A percentile compares a stretch with the other conserved stretches of the same genome.
phyloP scores from a whole-genome alignment of 73 alveolate genomes.

The Vitrella brassicaformis region DNA sequence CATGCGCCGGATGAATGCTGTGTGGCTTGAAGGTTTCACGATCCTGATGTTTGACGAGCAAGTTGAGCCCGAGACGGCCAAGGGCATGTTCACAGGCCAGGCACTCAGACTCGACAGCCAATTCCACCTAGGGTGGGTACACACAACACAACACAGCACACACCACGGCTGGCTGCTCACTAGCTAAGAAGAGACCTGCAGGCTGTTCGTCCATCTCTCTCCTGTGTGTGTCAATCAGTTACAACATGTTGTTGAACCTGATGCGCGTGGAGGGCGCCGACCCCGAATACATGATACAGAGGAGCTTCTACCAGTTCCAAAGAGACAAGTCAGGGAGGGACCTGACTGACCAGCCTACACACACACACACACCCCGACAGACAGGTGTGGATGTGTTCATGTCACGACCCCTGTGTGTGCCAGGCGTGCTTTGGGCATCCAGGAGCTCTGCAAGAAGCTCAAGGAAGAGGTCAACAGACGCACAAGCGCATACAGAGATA shows the following conservation, averaged over 20 bases:
- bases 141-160: too few species aligned
- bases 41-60: slow-evolving; percentile 91
- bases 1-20: too few species aligned
- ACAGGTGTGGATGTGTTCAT: background rate
- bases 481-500: slow-evolving; percentile 67
- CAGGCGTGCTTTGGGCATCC: background rate
- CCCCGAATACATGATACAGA: slow-evolving; percentile 80
- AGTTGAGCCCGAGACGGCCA: slow-evolving; percentile 88
- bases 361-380: too few species aligned
- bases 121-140: slow-evolving; percentile 77
- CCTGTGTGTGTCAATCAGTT: slow-evolving; percentile 17
- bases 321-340: too few species aligned
- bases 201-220: too few species aligned
- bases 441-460: slow-evolving; percentile 39
- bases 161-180: too few species aligned
- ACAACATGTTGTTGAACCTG: slow-evolving; percentile 93
- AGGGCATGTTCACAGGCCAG: slow-evolving; percentile 92
- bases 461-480: slow-evolving; percentile 42
- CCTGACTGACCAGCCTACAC: slow-evolving; percentile 72
- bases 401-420: background rate
- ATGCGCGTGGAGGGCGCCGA: slow-evolving; percentile 49
- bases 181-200: too few species aligned
- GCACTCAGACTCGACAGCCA: slow-evolving; percentile 87
- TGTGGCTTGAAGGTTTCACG: slow-evolving; percentile 92
- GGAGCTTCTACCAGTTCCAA: slow-evolving; percentile 90